A percentile compares a stretch with the other conserved stretches of the same genome.
phyloP scores from a whole-genome alignment of 176 grass and related monocot species.

The Phoenix dactylifera region DNA sequence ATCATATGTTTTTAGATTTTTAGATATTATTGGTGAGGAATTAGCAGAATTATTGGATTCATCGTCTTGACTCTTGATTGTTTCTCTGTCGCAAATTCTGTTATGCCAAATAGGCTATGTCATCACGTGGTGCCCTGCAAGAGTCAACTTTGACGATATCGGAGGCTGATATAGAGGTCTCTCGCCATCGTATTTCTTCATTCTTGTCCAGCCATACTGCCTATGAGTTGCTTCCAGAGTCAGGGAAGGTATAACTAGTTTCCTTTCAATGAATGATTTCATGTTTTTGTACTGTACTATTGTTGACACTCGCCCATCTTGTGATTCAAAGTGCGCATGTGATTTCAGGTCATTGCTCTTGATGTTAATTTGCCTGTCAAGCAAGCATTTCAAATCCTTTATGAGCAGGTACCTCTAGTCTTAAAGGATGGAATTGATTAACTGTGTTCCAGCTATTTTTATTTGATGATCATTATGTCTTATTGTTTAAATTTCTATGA shows the following conservation, averaged over 20 bases:
- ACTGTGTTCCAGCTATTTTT: too few species aligned
- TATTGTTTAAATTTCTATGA: too few species aligned
- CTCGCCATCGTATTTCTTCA: constrained; percentile 2
- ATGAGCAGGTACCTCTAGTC: constrained; percentile 1
- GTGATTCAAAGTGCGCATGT: neutral
- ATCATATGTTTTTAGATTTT: too few species aligned
- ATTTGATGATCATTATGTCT: too few species aligned
- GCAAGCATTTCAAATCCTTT: constrained; percentile 12
- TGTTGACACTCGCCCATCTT: neutral
- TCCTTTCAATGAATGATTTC: too few species aligned
- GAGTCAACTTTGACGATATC: neutral
- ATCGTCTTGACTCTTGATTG: neutral
- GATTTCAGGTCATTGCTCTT: constrained; percentile 9
- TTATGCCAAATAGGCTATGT: neutral
- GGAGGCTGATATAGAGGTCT: constrained; percentile 10
- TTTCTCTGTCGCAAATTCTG: neutral
- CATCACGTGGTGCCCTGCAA: constrained; percentile 1
- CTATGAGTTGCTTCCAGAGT: constrained; percentile 13
- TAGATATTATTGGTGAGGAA: too few species aligned
- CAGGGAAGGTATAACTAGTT: constrained; percentile 9
- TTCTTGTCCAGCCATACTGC: neutral
- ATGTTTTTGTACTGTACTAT: too few species aligned
- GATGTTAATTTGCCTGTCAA: constrained; percentile 15
- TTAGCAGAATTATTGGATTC: too few species aligned
- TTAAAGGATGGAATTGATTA: neutral